Conservation (phyloP, 2,329 filamentous ascomycete genomes). For the Pseudogymnoascus verrucosus region DNA sequence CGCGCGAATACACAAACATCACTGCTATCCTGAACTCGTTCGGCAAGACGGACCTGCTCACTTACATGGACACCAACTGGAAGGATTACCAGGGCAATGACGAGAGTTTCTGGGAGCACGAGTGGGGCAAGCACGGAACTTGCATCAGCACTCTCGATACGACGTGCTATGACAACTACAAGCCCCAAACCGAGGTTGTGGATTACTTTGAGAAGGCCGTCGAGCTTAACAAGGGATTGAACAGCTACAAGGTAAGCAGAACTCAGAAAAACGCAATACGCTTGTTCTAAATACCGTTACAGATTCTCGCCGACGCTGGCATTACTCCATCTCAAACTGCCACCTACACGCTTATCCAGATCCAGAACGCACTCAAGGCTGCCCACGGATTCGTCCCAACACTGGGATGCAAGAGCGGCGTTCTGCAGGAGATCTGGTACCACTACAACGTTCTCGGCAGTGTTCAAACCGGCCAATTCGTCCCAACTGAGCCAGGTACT, state of each 20-base stretch:
- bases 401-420: conserved; percentile 36
- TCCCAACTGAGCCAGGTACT: conserved; percentile 27
- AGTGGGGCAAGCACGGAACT: conserved; percentile 68
- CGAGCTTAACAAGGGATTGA: conserved; percentile 56
- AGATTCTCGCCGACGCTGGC: conserved; percentile 52
- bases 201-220: conserved; percentile 63
- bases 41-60: conserved; percentile 47
- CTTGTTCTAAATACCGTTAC: not conserved
- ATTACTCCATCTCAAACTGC: conserved; percentile 40
- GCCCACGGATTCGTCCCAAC: conserved; percentile 37
- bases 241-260: conserved; percentile 48
- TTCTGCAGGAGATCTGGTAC: conserved; percentile 46
- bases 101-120: conserved; percentile 63
- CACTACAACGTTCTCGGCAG: conserved; percentile 45
- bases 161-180: conserved; percentile 55
- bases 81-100: conserved; percentile 58
- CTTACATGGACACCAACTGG: conserved; percentile 65
- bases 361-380: conserved; percentile 35
- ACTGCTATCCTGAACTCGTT: conserved; percentile 49
- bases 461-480: conserved; percentile 41
- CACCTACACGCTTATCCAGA: conserved; percentile 37
- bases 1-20: conserved; percentile 58
- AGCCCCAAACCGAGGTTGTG: conserved; percentile 53
- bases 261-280: not conserved
- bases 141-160: conserved; percentile 64